Evolutionary conservation across 2,329 filamentous ascomycete genomes (phyloP).

Genomic region (Phialophora tarda): DNA sequence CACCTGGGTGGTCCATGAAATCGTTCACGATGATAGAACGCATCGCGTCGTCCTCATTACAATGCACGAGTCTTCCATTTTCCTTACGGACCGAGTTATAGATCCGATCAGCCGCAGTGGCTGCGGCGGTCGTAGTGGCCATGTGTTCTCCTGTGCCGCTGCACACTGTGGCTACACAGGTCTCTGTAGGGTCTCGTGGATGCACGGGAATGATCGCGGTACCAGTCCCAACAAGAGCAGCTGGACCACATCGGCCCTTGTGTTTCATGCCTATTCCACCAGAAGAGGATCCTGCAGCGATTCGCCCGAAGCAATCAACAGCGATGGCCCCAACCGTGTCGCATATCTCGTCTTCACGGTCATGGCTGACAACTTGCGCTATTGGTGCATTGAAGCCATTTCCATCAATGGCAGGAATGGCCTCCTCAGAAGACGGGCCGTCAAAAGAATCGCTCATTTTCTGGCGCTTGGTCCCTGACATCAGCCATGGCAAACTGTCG

Average conservation of each 20-base stretch:
- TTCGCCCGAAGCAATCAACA: slow-evolving; percentile 81
- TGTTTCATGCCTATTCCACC: slow-evolving; percentile 99
- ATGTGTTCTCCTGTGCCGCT: slow-evolving; percentile 98
- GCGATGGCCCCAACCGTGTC: slow-evolving; percentile 97
- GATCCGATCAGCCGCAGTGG: slow-evolving; percentile 82
- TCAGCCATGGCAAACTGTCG: slow-evolving; percentile 27
- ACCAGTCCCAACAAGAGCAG: slow-evolving; percentile 88
- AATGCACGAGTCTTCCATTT: slow-evolving; percentile 67
- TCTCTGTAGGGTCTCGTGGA: slow-evolving; percentile 69
- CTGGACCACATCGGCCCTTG: slow-evolving; percentile 85
- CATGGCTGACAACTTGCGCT: slow-evolving; percentile 1
- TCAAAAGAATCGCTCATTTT: slow-evolving; percentile 34
- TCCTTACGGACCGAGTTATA: slow-evolving; percentile 71
- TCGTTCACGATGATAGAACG: slow-evolving; percentile 80
- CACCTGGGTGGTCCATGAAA: slow-evolving; percentile 89
- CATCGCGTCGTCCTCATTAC: slow-evolving; percentile 79
- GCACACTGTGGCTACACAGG: slow-evolving; percentile 80
- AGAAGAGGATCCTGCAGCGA: slow-evolving; percentile 93
- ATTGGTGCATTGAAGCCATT: not conserved
- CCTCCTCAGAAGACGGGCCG: slow-evolving; percentile 19
- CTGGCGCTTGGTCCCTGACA: slow-evolving; percentile 30
- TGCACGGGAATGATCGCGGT: slow-evolving; percentile 84
- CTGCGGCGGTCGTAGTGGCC: slow-evolving; percentile 90
- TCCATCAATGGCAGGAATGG: not conserved
- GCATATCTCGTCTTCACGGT: slow-evolving; percentile 69